A percentile compares a stretch with the other conserved stretches of the same genome.
phyloP scores from a whole-genome alignment of 2,329 filamentous ascomycete genomes.

The Fusarium pseudograminearum region DNA sequence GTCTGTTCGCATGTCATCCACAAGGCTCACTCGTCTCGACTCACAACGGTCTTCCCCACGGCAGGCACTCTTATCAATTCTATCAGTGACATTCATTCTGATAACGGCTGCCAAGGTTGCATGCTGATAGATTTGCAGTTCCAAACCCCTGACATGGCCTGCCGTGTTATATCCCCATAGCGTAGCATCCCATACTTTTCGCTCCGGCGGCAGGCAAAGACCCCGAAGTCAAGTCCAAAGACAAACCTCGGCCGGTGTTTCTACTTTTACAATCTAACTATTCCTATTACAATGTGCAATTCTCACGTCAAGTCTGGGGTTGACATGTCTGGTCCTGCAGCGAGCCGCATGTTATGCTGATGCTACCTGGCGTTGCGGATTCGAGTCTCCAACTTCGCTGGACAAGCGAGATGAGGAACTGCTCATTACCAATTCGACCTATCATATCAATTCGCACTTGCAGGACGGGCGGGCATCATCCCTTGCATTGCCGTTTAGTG shows the following conservation, averaged over 20 bases:
- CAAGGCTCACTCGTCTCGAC: background rate
- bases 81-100: slow-evolving; percentile 33
- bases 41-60: slow-evolving; percentile 12
- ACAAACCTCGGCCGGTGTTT: background rate
- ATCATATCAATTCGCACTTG: slow-evolving; percentile 3
- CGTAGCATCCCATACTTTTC: slow-evolving; percentile 24
- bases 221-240: background rate
- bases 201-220: slow-evolving; percentile 35
- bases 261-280: background rate
- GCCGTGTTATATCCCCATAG: slow-evolving; percentile 20
- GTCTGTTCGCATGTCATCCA: background rate
- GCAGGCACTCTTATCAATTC: background rate
- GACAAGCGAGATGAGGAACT: slow-evolving; percentile 20
- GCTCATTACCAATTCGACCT: slow-evolving; percentile 13
- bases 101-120: slow-evolving; percentile 23
- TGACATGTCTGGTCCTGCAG: slow-evolving; percentile 12
- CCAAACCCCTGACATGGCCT: slow-evolving; percentile 35
- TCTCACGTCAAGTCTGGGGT: slow-evolving; percentile 15
- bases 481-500: slow-evolving; percentile 15
- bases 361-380: slow-evolving; percentile 23
- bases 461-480: slow-evolving; percentile 3
- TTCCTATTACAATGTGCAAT: slow-evolving; percentile 9
- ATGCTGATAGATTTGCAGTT: slow-evolving; percentile 14
- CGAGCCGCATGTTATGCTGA: slow-evolving; percentile 14
- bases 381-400: slow-evolving; percentile 10